phyloP scores from a whole-genome alignment of 371 early-diverging fungal species.

The Mycotypha africana region DNA sequence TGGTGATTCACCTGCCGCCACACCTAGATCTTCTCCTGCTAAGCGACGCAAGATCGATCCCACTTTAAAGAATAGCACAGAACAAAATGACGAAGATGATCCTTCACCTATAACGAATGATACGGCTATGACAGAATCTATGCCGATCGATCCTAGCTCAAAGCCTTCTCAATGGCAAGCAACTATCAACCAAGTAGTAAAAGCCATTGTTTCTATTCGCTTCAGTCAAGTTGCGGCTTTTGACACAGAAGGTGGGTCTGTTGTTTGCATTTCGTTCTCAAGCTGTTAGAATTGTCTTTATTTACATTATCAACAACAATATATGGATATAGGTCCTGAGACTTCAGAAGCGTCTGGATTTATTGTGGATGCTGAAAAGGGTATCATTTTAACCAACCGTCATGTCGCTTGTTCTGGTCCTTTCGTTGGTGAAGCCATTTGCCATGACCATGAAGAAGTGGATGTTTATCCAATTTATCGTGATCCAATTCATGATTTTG shows the following conservation, averaged over 20 bases:
- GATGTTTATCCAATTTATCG: conserved; percentile 82
- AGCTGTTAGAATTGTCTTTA: no score
- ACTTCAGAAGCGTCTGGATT: conserved; percentile 84
- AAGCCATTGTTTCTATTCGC: conserved; percentile 72
- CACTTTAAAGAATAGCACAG: conserved; percentile 1
- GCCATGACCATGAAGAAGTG: conserved; percentile 90
- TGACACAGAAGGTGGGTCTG: conserved; percentile 71
- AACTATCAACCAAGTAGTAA: conserved; percentile 64
- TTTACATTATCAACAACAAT: no score
- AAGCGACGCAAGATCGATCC: conserved; percentile 29
- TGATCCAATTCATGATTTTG: conserved; percentile 79
- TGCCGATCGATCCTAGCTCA: conserved; percentile 12
- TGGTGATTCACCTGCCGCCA: conserved; percentile 35
- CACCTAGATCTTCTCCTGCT: conserved; percentile 15
- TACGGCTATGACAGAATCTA: conserved; percentile 6
- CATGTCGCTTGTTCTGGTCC: conserved; percentile 93
- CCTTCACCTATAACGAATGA: conserved; percentile 4
- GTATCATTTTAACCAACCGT: conserved; percentile 88
- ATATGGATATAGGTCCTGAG: conserved; percentile 26
- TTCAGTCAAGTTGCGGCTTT: conserved; percentile 74
- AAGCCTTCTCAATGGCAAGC: conserved; percentile 52
- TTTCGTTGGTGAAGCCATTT: conserved; percentile 82
- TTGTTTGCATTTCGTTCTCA: no score
- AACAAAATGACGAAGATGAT: conserved; percentile 1
- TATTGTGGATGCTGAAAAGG: conserved; percentile 84